These are phyloP conservation scores for Cladosporium colombiae DNA, from an alignment of 2,329 filamentous ascomycete species.

Conservation along the genomic window DNA sequence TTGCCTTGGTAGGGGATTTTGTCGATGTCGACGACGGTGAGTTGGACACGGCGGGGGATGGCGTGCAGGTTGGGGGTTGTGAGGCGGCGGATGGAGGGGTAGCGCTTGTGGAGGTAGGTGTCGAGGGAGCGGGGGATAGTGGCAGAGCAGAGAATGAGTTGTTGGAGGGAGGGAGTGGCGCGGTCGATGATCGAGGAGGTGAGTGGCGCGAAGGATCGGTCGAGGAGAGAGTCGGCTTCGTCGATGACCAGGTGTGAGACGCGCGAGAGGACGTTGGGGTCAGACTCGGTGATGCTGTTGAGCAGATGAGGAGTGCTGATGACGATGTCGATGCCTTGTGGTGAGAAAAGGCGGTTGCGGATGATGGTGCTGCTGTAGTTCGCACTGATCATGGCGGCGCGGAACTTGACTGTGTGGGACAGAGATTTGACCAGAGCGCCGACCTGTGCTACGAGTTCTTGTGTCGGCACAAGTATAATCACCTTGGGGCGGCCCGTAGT, in stretches of 20 bases:
- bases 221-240: constrained; percentile 93
- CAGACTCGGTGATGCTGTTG: constrained; percentile 80
- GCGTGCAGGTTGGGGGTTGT: constrained; percentile 95
- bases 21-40: constrained; percentile 88
- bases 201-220: constrained; percentile 84
- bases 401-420: constrained; percentile 84
- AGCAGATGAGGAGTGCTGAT: constrained; percentile 88
- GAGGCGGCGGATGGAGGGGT: constrained; percentile 79
- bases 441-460: constrained; percentile 89
- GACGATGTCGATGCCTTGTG: constrained; percentile 78
- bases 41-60: constrained; percentile 89
- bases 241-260: constrained; percentile 88
- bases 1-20: constrained; percentile 93
- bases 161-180: constrained; percentile 75
- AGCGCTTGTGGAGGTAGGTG: constrained; percentile 75
- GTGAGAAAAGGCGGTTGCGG: constrained; percentile 78
- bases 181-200: constrained; percentile 83
- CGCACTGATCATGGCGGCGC: constrained; percentile 78
- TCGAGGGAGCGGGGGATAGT: constrained; percentile 92
- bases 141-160: constrained; percentile 90
- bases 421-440: constrained; percentile 77
- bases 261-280: constrained; percentile 89
- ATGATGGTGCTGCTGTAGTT: constrained; percentile 76
- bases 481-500: constrained; percentile 78
- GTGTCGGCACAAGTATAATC: constrained; percentile 85